Base-by-base conservation (phyloP, 306 rosid genomes). In the Cyamopsis tetragonoloba region DNA sequence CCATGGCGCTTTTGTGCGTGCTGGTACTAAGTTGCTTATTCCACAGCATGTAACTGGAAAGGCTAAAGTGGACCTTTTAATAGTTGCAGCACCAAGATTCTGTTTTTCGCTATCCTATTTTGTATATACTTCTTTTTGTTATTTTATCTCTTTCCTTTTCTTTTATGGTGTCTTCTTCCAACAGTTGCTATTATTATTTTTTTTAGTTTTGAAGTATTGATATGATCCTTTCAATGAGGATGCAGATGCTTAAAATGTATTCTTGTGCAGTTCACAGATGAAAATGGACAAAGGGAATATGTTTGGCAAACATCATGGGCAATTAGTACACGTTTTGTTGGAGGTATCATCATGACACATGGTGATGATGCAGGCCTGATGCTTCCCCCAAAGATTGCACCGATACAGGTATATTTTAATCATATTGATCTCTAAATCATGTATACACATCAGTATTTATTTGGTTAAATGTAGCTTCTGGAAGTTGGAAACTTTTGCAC, bases 231-330 rank as follows among this genome's bases (percentile, higher is more conserved):
- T 62, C 55, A 20, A 57, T 24, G 34, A 41, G 51, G 57, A 62
- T 22, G 51, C 73, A 37, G 42, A 59, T 77, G 73, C 57, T 77
- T 49, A 41, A 73, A 41, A 24, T 73, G 54, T 62, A 73, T 77
- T 60, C 72, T 82, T 79, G 43, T 77, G 79, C 83, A 93, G 98
- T 93, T 89, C 81, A 73, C 91, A 63, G 97, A 89, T 83, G 98
- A 89, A 82, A 83, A 63, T 78, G 96, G 97, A 70, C 81, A 81
- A 49, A 84, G 96, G 74, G 88, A 86, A 69, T 72, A 86, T 78
- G 87, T 93, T 60, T 93, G 96, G 98, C 97, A 93, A 80, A 93
- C 97, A 47, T 93, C 98, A 15, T 89, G 98, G 98, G 97, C 97
- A n/a, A 74, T 93, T 9, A 93, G 97, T 79, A 93, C 98, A 2